Percentiles rank a stretch among this genome's conserved stretches.
Conservation (phyloP, 1,139 yeast genomes). For the Sugiyamaella sp. region DNA sequence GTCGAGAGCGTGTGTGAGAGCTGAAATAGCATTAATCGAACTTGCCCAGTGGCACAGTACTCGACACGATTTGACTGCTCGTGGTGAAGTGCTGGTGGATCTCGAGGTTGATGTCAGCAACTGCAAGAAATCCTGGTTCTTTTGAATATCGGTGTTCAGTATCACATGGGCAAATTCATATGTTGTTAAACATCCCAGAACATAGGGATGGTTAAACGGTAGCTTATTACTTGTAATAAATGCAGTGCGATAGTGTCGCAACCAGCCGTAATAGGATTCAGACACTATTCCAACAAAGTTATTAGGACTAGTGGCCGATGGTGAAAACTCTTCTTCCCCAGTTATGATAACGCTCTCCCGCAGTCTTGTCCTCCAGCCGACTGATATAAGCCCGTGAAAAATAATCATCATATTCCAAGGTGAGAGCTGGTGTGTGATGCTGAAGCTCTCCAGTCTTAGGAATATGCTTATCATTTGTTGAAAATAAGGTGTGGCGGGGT, state of each 20-base stretch:
- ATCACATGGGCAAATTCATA: constrained; percentile 36
- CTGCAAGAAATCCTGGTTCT: constrained; percentile 26
- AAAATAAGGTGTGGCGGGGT: constrained; percentile 32
- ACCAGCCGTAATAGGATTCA: constrained; percentile 34
- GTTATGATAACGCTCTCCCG: constrained; percentile 29
- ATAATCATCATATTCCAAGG: constrained; percentile 38
- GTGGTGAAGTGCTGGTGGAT: constrained; percentile 8
- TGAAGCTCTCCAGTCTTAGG: constrained; percentile 27
- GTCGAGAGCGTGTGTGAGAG: constrained; percentile 34
- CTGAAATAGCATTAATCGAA: constrained; percentile 23
- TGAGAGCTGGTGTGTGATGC: constrained; percentile 28
- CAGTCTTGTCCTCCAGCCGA: constrained; percentile 34
- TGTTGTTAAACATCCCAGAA: constrained; percentile 35
- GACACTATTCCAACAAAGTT: constrained; percentile 31
- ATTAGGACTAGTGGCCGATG: constrained; percentile 10
- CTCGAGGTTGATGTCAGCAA: constrained; percentile 20
- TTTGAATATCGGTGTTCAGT: constrained; percentile 29
- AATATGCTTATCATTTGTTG: constrained; percentile 31
- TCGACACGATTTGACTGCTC: constrained; percentile 6
- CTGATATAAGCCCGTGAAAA: constrained; percentile 35
- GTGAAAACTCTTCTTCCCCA: constrained; percentile 20
- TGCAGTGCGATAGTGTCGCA: constrained; percentile 32
- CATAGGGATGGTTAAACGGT: constrained; percentile 35
- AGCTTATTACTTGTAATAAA: constrained; percentile 32
- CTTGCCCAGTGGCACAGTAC: constrained; percentile 20